Evolutionary conservation across 2,329 filamentous ascomycete genomes (phyloP).

Genomic region (Colletotrichum sidae): DNA sequence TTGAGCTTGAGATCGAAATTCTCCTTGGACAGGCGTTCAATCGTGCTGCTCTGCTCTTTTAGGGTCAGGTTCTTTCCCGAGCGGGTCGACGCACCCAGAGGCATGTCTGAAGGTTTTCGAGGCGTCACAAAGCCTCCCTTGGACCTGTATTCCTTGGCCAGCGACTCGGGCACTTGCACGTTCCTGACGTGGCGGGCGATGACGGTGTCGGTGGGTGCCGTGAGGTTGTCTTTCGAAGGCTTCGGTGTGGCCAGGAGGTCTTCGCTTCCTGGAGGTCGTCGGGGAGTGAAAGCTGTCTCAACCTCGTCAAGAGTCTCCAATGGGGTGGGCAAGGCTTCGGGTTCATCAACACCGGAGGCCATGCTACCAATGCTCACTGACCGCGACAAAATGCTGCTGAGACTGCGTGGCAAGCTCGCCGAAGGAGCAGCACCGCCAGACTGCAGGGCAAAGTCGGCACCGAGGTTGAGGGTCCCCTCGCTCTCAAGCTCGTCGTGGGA

Average conservation of each 20-base stretch:
- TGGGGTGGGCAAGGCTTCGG: slow-evolving; percentile 59
- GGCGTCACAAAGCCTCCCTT: slow-evolving; percentile 75
- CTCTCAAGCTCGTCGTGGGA: slow-evolving; percentile 73
- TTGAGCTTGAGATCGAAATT: slow-evolving; percentile 98
- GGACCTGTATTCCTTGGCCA: slow-evolving; percentile 86
- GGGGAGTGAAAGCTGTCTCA: slow-evolving; percentile 51
- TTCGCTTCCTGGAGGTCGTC: slow-evolving; percentile 50
- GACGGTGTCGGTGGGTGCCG: slow-evolving; percentile 85
- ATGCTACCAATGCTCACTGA: slow-evolving; percentile 92
- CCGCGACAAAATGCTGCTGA: slow-evolving; percentile 72
- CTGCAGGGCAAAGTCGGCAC: slow-evolving; percentile 84
- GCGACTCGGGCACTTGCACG: slow-evolving; percentile 89
- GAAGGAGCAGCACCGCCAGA: slow-evolving; percentile 80
- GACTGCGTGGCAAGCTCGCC: slow-evolving; percentile 59
- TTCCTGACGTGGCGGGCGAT: slow-evolving; percentile 90
- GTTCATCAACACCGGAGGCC: slow-evolving; percentile 77
- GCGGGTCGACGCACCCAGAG: slow-evolving; percentile 62
- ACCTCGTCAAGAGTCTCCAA: slow-evolving; percentile 64
- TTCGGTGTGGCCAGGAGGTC: slow-evolving; percentile 77
- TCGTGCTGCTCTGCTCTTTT: slow-evolving; percentile 97
- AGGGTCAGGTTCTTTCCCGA: slow-evolving; percentile 82
- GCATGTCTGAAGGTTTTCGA: slow-evolving; percentile 63
- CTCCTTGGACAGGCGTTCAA: slow-evolving; percentile 95
- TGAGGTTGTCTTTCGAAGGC: slow-evolving; percentile 64
- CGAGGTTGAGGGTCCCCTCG: slow-evolving; percentile 75